Evolutionary conservation across 495 filamentous ascomycete genomes (phyloP).

Genomic region (Daldinia concentrica): DNA sequence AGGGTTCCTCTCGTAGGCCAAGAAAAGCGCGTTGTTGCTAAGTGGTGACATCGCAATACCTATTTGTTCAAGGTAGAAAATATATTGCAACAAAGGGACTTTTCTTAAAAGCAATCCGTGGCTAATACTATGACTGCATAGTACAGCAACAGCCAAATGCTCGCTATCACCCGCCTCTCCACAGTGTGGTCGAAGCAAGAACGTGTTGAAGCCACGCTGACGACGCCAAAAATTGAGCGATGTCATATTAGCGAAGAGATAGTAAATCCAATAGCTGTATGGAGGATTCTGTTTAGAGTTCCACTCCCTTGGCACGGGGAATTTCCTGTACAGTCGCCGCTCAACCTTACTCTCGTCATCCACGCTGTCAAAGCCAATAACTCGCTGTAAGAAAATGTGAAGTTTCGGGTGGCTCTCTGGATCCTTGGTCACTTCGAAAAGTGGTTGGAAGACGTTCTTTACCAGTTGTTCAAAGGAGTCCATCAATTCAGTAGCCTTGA

Average conservation of each 20-base stretch:
- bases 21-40: conserved; percentile 95
- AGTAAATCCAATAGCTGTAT: conserved; percentile 99
- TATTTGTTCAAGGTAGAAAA: conserved; percentile 97
- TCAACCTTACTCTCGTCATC: conserved; percentile 98
- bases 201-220: conserved; percentile 92
- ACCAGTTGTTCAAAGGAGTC: conserved; percentile 89
- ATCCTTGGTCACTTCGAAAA: conserved; percentile 93
- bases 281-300: conserved; percentile 93
- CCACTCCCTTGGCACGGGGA: conserved; percentile 89
- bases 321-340: conserved; percentile 89
- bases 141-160: conserved; percentile 88
- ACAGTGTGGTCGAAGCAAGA: conserved; percentile 91
- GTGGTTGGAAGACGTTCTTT: conserved; percentile 88
- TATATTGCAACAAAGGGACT: conserved; percentile 92
- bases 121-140: conserved; percentile 97
- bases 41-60: conserved; percentile 99
- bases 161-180: conserved; percentile 97
- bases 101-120: conserved; percentile 94
- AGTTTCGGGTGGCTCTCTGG: conserved; percentile 89
- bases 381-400: conserved; percentile 92
- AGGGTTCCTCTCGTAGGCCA: conserved; percentile 97
- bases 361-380: conserved; percentile 96
- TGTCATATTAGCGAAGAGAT: conserved; percentile 91
- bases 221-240: conserved; percentile 93
- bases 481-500: conserved; percentile 88